These are phyloP conservation scores for Barnettozyma pratensis DNA, from an alignment of 805 yeast species.

Conservation along the genomic window DNA sequence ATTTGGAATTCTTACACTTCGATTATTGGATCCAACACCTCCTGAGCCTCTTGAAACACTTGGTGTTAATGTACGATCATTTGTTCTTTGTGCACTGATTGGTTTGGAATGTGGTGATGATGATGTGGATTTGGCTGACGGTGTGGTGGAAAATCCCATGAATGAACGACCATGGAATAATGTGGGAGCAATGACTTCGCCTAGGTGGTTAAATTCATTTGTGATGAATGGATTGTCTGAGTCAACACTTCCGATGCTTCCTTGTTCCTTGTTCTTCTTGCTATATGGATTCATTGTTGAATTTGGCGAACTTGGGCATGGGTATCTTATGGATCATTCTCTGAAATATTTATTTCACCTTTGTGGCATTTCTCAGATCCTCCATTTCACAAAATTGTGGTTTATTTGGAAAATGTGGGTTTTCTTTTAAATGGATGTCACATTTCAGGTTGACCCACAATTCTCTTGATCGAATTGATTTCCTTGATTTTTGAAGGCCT, in stretches of 20 bases:
- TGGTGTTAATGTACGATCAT: not conserved
- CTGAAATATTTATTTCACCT: no score
- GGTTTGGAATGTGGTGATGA: not conserved
- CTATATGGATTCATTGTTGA: not conserved
- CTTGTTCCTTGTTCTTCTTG: not conserved
- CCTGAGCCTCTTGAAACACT: no score
- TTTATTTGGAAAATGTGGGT: no score
- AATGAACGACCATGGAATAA: slow-evolving; percentile 2
- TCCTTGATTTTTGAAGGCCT: not conserved
- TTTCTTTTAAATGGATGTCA: no score
- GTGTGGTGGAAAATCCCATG: not conserved
- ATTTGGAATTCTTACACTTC: slow-evolving; percentile 1
- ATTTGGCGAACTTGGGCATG: no score
- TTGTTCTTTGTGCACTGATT: not conserved
- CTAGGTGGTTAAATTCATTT: not conserved
- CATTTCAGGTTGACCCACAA: no score
- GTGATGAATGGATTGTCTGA: not conserved
- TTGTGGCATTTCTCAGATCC: no score
- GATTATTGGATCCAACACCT: no score
- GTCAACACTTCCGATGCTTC: not conserved
- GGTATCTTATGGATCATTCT: no score
- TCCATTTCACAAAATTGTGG: no score
- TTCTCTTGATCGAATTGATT: no score
- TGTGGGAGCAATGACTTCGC: not conserved
- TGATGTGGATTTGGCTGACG: not conserved